phyloP scores from a whole-genome alignment of 495 filamentous ascomycete species.

The Penicillium bovifimosum region DNA sequence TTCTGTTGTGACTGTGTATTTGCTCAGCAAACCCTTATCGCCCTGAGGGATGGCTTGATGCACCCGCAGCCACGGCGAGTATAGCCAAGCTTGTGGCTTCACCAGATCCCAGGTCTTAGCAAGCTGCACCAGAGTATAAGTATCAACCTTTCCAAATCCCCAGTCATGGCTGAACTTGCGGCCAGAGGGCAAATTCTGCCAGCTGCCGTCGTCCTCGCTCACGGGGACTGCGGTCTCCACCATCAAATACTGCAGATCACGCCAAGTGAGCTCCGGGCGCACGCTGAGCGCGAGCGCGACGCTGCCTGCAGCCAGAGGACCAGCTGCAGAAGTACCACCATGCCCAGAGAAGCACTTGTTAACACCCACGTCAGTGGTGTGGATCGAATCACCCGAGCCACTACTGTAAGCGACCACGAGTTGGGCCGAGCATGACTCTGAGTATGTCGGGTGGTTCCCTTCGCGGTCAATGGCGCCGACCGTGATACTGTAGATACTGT shows the following conservation, averaged over 20 bases:
- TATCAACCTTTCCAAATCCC: conserved; percentile 92
- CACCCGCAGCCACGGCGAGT: conserved; percentile 88
- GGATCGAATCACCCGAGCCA: conserved; percentile 80
- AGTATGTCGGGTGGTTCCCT: conserved; percentile 84
- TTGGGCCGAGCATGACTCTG: conserved; percentile 91
- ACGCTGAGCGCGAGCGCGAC: conserved; percentile 87
- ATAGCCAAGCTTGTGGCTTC: conserved; percentile 96
- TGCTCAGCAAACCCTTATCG: conserved; percentile 67
- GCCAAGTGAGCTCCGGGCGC: conserved; percentile 85
- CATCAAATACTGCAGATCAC: conserved; percentile 89
- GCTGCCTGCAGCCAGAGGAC: conserved; percentile 84
- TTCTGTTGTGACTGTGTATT: conserved; percentile 69
- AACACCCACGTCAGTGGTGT: conserved; percentile 89
- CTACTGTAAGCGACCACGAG: conserved; percentile 95
- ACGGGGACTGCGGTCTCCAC: conserved; percentile 80
- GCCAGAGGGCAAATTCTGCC: conserved; percentile 74
- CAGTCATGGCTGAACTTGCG: conserved; percentile 87
- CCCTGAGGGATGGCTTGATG: conserved; percentile 84
- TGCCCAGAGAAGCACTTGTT: conserved; percentile 73
- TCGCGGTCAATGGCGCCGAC: conserved; percentile 88
- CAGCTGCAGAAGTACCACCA: conserved; percentile 95
- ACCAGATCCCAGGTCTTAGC: conserved; percentile 82
- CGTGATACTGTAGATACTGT: conserved; percentile 97
- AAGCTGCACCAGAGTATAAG: conserved; percentile 75
- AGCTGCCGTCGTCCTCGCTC: conserved; percentile 66